Conservation (phyloP, 768 basidiomycete genomes). For the Royoungia palumana region DNA sequence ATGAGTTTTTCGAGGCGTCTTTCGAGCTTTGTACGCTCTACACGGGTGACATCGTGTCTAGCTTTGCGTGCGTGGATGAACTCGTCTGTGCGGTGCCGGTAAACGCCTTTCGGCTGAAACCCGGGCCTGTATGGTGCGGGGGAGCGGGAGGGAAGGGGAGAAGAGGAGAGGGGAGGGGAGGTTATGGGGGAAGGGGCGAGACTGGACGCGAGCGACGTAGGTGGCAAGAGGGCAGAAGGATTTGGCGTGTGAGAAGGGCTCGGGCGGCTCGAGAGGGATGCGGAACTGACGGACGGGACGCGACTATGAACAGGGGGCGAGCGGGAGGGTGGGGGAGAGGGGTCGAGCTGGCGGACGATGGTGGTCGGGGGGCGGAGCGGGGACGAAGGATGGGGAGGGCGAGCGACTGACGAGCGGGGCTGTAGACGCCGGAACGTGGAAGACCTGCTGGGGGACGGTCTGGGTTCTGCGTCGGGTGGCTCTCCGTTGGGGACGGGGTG, state of each 20-base stretch:
- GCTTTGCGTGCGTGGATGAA: slow-evolving; percentile 48
- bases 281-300: slow-evolving; percentile 32
- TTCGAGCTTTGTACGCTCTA: slow-evolving; percentile 82
- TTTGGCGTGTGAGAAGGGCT: slow-evolving; percentile 13
- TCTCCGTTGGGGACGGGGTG: no score
- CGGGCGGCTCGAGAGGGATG: slow-evolving; percentile 2
- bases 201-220: slow-evolving; percentile 6
- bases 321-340: slow-evolving; percentile 19
- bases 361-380: slow-evolving; percentile 34
- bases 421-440: slow-evolving; percentile 56
- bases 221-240: neutral
- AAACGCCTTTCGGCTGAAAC: slow-evolving; percentile 90
- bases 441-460: no score
- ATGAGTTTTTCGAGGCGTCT: slow-evolving; percentile 88
- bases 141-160: slow-evolving; percentile 26
- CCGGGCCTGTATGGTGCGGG: slow-evolving; percentile 79
- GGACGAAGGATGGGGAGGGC: slow-evolving; percentile 13
- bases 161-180: slow-evolving; percentile 21
- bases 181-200: slow-evolving; percentile 20
- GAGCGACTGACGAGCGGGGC: slow-evolving; percentile 19
- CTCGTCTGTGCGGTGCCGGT: slow-evolving; percentile 76
- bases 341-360: slow-evolving; percentile 23
- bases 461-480: no score
- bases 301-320: slow-evolving; percentile 27
- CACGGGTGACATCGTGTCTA: slow-evolving; percentile 46